Conservation (phyloP, 768 basidiomycete genomes). For the Chiua virens region DNA sequence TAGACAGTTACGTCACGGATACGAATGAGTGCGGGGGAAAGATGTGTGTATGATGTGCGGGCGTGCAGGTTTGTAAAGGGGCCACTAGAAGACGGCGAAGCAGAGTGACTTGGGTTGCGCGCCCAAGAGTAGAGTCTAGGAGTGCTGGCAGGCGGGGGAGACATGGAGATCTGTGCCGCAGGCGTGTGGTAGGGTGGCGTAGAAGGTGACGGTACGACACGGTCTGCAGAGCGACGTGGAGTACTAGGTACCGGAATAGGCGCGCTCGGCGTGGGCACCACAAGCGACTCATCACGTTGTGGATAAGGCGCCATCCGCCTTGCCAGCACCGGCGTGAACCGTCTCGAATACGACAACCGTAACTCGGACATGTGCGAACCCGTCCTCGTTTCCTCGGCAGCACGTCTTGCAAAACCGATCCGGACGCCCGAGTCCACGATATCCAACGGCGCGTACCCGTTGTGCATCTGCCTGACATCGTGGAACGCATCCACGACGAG, state of each 20-base stretch:
- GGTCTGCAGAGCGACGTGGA: conserved; percentile 24
- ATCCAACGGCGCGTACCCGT: neutral
- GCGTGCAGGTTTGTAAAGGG: conserved; percentile 60
- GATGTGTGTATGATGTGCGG: conserved; percentile 58
- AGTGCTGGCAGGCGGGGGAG: conserved; percentile 54
- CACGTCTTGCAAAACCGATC: conserved; percentile 23
- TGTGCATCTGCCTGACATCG: conserved; percentile 22
- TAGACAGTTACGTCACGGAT: conserved; percentile 40
- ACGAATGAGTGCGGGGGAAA: conserved; percentile 48
- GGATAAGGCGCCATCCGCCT: neutral
- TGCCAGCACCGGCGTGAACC: neutral
- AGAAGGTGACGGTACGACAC: conserved; percentile 18
- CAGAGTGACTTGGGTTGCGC: conserved; percentile 35
- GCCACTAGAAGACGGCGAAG: conserved; percentile 34
- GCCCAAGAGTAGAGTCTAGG: conserved; percentile 60
- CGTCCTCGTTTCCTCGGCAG: conserved; percentile 9
- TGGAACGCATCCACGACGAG: conserved; percentile 40
- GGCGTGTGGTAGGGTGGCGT: conserved; percentile 34
- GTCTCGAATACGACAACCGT: conserved; percentile 4
- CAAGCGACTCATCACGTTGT: conserved; percentile 6
- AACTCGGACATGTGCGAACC: neutral
- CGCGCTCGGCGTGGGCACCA: conserved; percentile 24
- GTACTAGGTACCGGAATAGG: conserved; percentile 31
- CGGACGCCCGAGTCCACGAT: conserved; percentile 16
- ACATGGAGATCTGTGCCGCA: conserved; percentile 36